Evolutionary conservation across 768 basidiomycete genomes (phyloP).

Genomic region (Leccinum fibrillosum): DNA sequence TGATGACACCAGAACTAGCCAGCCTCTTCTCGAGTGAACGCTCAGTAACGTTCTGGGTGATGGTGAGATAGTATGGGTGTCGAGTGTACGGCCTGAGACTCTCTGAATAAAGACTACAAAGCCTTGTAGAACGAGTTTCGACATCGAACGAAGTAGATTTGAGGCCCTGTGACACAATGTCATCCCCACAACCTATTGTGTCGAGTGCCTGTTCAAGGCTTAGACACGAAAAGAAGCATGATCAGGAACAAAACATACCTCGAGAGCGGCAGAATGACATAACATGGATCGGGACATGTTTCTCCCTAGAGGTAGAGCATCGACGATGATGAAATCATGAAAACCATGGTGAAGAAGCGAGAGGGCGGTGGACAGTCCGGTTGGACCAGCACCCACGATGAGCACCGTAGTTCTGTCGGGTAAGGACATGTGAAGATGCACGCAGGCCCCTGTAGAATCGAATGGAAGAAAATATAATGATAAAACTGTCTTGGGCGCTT

Average conservation of each 20-base stretch:
- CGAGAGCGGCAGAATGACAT: constrained; percentile 36
- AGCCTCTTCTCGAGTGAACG: constrained; percentile 37
- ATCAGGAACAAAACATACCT: neutral
- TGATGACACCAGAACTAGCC: constrained; percentile 27
- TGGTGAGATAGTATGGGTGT: constrained; percentile 40
- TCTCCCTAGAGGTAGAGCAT: constrained; percentile 31
- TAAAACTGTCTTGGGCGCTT: no score
- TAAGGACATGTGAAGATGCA: constrained; percentile 18
- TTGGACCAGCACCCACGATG: constrained; percentile 50
- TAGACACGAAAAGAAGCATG: neutral
- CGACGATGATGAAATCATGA: constrained; percentile 42
- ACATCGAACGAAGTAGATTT: constrained; percentile 28
- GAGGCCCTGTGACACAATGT: constrained; percentile 36
- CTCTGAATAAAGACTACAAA: constrained; percentile 31
- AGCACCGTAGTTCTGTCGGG: constrained; percentile 40
- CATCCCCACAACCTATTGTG: constrained; percentile 39
- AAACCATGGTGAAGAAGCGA: constrained; percentile 42
- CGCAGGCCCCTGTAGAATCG: no score
- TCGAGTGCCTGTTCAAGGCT: constrained; percentile 44
- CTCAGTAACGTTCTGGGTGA: constrained; percentile 48
- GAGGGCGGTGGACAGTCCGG: constrained; percentile 44
- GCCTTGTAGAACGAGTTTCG: constrained; percentile 27
- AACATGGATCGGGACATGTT: constrained; percentile 43
- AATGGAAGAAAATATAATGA: no score
- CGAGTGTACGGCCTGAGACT: constrained; percentile 40